These are phyloP conservation scores for Stentor coeruleus DNA, from an alignment of 73 alveolate genomes.

Conservation along the genomic window DNA sequence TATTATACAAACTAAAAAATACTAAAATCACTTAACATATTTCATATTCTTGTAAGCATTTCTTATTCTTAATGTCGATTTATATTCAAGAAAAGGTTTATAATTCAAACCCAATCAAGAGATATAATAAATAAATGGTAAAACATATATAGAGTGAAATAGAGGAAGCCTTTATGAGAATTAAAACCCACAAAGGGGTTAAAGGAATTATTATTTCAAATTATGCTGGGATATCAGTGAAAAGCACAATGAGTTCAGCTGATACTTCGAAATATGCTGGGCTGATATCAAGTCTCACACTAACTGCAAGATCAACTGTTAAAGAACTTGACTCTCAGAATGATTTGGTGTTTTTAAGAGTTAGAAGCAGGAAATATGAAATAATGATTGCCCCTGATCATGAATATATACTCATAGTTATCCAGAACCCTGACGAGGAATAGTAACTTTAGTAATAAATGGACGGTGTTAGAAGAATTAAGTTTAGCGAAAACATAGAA, in stretches of 20 bases:
- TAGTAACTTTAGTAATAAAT: not conserved
- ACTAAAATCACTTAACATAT: too few species aligned
- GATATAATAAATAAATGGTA: constrained; percentile 27
- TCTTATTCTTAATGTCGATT: too few species aligned
- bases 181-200: constrained; percentile 56
- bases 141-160: constrained; percentile 31
- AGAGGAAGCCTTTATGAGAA: constrained; percentile 58
- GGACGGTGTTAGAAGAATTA: not conserved
- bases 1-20: too few species aligned
- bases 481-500: not conserved
- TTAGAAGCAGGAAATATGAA: constrained; percentile 47
- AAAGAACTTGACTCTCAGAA: constrained; percentile 48
- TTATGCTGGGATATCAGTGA: constrained; percentile 48
- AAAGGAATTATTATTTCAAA: constrained; percentile 54
- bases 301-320: constrained; percentile 72
- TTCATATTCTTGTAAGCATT: too few species aligned
- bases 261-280: constrained; percentile 28
- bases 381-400: constrained; percentile 60
- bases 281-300: constrained; percentile 56
- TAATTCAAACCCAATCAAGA: too few species aligned
- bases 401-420: constrained; percentile 49
- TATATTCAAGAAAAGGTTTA: too few species aligned
- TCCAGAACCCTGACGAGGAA: constrained; percentile 67
- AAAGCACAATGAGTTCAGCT: constrained; percentile 45
- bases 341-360: constrained; percentile 51